Evolutionary conservation across 495 filamentous ascomycete species (phyloP).

Genomic region (Letharia lupina): DNA sequence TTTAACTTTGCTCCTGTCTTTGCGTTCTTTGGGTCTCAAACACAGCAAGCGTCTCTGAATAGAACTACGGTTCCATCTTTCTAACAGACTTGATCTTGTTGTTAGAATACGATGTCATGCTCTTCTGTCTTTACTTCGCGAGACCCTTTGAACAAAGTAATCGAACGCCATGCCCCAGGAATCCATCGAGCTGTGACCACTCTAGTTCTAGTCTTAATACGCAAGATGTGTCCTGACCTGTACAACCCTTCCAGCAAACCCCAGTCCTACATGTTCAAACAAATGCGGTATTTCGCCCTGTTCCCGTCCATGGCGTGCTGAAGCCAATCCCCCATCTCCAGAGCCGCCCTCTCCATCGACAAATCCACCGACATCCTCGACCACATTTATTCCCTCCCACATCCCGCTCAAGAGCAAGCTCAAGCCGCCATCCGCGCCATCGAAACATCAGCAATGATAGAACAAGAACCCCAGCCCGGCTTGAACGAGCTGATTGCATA

Average conservation of each 20-base stretch:
- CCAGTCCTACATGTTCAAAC: constrained; percentile 87
- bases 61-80: too few relatives aligned
- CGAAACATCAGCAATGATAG: constrained; percentile 68
- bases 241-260: constrained; percentile 49
- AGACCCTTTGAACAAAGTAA: background rate
- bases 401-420: constrained; percentile 51
- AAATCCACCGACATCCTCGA: constrained; percentile 74
- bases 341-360: constrained; percentile 55
- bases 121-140: background rate
- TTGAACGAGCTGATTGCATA: constrained; percentile 69
- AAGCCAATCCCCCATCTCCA: constrained; percentile 22
- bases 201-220: too few relatives aligned
- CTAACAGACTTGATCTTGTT: too few relatives aligned
- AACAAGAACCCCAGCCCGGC: constrained; percentile 73
- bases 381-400: constrained; percentile 69
- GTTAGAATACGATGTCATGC: too few relatives aligned
- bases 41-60: background rate
- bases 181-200: background rate
- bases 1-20: background rate
- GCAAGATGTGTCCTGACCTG: background rate
- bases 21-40: background rate
- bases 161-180: background rate
- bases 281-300: constrained; percentile 55
- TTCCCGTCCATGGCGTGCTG: background rate
- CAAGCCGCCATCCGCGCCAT: constrained; percentile 66